Evolutionary conservation across 2,329 filamentous ascomycete genomes (phyloP).

Genomic region (Diplodia corticola): DNA sequence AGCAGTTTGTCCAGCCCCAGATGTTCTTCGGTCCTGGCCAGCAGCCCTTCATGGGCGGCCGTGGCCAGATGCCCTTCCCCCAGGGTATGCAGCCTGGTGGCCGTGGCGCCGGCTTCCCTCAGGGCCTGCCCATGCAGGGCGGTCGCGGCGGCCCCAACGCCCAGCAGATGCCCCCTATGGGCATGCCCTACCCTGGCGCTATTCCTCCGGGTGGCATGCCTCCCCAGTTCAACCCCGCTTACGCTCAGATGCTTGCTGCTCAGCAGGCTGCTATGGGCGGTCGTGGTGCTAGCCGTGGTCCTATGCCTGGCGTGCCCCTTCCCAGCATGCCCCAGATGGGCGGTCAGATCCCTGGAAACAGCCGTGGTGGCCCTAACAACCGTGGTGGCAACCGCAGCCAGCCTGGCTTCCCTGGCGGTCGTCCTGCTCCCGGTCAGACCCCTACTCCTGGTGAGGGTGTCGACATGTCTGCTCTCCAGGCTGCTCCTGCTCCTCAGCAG

Average conservation of each 20-base stretch:
- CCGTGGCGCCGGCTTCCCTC: constrained; percentile 82
- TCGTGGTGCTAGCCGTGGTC: constrained; percentile 63
- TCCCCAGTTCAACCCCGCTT: constrained; percentile 74
- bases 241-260: constrained; percentile 74
- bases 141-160: constrained; percentile 76
- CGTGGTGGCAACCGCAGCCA: constrained; percentile 39
- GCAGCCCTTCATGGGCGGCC: constrained; percentile 63
- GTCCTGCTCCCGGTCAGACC: constrained; percentile 26
- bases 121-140: constrained; percentile 76
- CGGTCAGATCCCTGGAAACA: constrained; percentile 41
- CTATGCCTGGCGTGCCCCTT: constrained; percentile 66
- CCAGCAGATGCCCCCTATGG: constrained; percentile 86
- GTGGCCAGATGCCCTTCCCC: constrained; percentile 64
- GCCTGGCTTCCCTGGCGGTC: constrained; percentile 36
- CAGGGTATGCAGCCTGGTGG: constrained; percentile 68
- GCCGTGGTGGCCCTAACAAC: constrained; percentile 42
- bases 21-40: constrained; percentile 90
- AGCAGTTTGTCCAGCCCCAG: constrained; percentile 78
- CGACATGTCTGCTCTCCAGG: constrained; percentile 53
- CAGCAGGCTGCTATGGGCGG: constrained; percentile 51
- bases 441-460: constrained; percentile 40
- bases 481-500: constrained; percentile 71
- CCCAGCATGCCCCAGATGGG: constrained; percentile 64
- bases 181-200: constrained; percentile 68
- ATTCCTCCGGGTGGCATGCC: constrained; percentile 65